Conservation (phyloP, 176 grass and related monocot species). For the Oryza rufipogon region DNA sequence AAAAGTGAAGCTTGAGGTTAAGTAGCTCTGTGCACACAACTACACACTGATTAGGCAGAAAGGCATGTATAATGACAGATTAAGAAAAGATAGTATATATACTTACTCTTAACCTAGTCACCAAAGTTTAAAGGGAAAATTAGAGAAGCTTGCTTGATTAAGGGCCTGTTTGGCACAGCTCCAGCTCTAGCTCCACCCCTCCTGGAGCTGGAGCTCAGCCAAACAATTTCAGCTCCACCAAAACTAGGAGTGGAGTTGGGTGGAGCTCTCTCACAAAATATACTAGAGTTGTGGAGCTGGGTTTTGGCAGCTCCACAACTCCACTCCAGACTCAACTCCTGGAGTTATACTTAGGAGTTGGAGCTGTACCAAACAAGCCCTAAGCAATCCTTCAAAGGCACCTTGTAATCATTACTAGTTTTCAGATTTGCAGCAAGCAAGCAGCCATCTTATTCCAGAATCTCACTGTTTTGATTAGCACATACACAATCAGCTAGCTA, state of each 20-base stretch:
- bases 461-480: neutral
- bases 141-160: slow-evolving; percentile 2
- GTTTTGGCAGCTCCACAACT: too few species aligned
- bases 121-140: neutral
- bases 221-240: too few species aligned
- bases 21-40: slow-evolving; percentile 1
- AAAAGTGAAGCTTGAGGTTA: neutral
- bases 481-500: neutral
- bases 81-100: neutral
- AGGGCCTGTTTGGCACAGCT: too few species aligned
- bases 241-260: too few species aligned
- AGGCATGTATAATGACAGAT: neutral
- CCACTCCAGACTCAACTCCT: too few species aligned
- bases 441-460: neutral
- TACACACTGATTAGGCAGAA: slow-evolving; percentile 14
- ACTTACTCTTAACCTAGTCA: neutral
- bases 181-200: too few species aligned
- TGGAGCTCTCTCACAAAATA: too few species aligned
- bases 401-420: slow-evolving; percentile 4
- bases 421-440: neutral
- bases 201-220: too few species aligned
- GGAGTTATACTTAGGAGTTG: too few species aligned
- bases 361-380: too few species aligned
- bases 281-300: too few species aligned
- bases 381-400: neutral